Percentiles rank a stretch among this genome's conserved stretches.
These are phyloP conservation scores for Pistacia integerrima DNA, from an alignment of 345 rosid species.

Conservation along the genomic window DNA sequence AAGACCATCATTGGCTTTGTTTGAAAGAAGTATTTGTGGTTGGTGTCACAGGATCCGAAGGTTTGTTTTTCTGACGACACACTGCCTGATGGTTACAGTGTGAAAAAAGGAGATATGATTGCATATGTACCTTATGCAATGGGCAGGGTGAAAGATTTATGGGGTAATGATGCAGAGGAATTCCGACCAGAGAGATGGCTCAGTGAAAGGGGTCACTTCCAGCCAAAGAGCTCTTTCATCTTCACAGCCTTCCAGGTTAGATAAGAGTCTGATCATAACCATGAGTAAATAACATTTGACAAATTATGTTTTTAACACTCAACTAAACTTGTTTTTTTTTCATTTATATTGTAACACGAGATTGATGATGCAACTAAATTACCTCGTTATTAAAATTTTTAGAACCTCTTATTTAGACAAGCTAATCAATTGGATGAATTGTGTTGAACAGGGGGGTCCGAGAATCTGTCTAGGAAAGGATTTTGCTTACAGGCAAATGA, in stretches of 20 bases:
- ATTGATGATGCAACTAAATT: not conserved
- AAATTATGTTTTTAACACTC: not conserved
- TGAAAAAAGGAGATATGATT: constrained; percentile 29
- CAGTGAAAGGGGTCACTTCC: constrained; percentile 23
- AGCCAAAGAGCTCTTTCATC: constrained; percentile 26
- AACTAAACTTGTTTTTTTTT: not conserved
- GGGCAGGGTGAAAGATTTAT: constrained; percentile 33
- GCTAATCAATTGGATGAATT: not conserved
- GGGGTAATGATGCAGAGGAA: constrained; percentile 36
- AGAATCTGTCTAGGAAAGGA: constrained; percentile 38
- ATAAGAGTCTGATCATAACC: no score
- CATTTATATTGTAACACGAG: no score
- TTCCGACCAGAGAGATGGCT: constrained; percentile 41
- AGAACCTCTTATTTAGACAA: no score
- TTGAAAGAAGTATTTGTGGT: no score
- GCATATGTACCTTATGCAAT: constrained; percentile 24
- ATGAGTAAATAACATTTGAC: no score
- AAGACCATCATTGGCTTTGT: no score
- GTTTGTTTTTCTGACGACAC: constrained; percentile 14
- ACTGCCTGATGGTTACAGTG: constrained; percentile 29
- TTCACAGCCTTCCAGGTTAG: constrained; percentile 37
- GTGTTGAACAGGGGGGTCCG: constrained; percentile 29
- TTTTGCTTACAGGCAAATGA: constrained; percentile 37
- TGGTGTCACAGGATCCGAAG: constrained; percentile 25
- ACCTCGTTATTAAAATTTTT: not conserved